Conservation (phyloP, 305 asterid genomes). For the Lippia alba region DNA sequence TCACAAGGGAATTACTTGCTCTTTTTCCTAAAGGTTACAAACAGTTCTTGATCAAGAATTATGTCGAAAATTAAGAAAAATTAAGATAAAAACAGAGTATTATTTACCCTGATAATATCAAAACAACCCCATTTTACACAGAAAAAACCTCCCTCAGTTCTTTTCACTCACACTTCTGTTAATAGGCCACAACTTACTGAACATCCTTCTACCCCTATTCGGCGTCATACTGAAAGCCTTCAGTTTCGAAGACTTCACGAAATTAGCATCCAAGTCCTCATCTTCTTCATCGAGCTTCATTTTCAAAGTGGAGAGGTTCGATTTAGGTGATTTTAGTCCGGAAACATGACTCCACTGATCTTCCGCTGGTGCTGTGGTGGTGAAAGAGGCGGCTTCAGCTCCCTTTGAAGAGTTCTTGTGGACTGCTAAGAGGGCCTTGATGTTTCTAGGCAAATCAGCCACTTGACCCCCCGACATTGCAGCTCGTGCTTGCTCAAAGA, state of each 20-base stretch:
- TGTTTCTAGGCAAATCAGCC: conserved; percentile 72
- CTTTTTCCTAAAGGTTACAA: conserved; percentile 55
- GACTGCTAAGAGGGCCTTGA: conserved; percentile 69
- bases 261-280: conserved; percentile 47
- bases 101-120: conserved; percentile 36
- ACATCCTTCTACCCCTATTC: conserved; percentile 64
- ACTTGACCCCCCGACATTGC: conserved; percentile 70
- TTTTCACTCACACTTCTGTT: conserved; percentile 59
- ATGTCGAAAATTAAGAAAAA: neutral
- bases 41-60: conserved; percentile 42
- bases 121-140: conserved; percentile 10
- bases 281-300: conserved; percentile 85
- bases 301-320: conserved; percentile 70
- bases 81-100: conserved; percentile 24
- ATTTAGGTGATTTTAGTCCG: conserved; percentile 69
- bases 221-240: conserved; percentile 59
- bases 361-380: conserved; percentile 41
- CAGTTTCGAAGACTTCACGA: conserved; percentile 53
- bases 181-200: conserved; percentile 83
- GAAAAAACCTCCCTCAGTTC: conserved; percentile 44
- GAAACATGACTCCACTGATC: conserved; percentile 76
- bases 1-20: conserved; percentile 36
- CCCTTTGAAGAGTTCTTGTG: conserved; percentile 53
- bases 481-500: conserved; percentile 91
- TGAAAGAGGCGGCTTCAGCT: conserved; percentile 38